Evolutionary conservation across 2,329 filamentous ascomycete genomes (phyloP), one percentile per base, ranked within the genome.

Genomic region (Epichloe sibirici): DNA sequence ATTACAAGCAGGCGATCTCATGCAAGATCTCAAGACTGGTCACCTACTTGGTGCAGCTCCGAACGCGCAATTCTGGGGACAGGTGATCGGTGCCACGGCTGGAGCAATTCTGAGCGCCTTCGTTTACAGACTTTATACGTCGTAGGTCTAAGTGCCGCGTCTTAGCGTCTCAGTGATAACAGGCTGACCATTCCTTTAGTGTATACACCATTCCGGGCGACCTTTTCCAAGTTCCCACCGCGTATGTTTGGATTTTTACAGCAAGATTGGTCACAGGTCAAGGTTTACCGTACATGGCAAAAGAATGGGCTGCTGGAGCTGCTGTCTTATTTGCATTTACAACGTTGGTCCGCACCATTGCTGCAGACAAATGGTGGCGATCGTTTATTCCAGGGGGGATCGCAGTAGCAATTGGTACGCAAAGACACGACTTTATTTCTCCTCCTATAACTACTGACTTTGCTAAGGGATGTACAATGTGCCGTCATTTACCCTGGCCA

Each of bases 161-260:
- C 31, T 49, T 28, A 17, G 13, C 28, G 17, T 31, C 4, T 25
- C 12, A 28, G 21, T 28, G 35, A 12, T 34, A n/a, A 23, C 34
- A 13, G n/a, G 8, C n/a, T 52, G 23, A 52, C 28, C 28, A 15
- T 23, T 25, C 48, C 4, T 35, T 4, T 45, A 83, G 79, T 37
- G 90, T 96, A 1, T 98, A 98, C 63, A 75, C 83, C 40, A 86
- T 98, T 5, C 93, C 93, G 0, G 88, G 90, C 0, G 84, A 88
- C 9, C 73, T 96, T 51, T 97, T 98, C 66, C 86, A 95, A 63
- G 90, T 95, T 1, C 93, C 93, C 0, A 97, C 93, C 0, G 91
- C 84, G 0, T 96, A 91, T 65, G 90, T 98, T 5, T 98, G 93
- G 93, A 87, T 98, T 51, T 96, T 96, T 67, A 98, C 93, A 0